Conservation (phyloP, 768 basidiomycete species). For the Serpula lacrymans region DNA sequence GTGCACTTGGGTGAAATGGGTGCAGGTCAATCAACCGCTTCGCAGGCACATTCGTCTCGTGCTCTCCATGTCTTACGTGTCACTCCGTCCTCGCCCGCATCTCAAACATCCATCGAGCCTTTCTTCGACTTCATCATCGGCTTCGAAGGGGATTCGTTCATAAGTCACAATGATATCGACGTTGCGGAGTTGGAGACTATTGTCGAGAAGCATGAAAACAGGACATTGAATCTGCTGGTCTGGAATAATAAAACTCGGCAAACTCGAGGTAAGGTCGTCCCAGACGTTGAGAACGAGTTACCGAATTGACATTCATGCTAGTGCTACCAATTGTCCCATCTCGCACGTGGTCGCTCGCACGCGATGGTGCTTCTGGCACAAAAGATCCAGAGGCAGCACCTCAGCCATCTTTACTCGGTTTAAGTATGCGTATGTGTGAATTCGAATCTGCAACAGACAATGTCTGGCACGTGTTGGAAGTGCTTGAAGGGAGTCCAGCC, state of each 20-base stretch:
- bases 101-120: constrained; percentile 78
- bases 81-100: constrained; percentile 85
- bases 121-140: constrained; percentile 98
- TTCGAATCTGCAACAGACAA: constrained; percentile 86
- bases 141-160: constrained; percentile 65
- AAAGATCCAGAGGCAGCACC: constrained; percentile 39
- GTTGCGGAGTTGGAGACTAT: constrained; percentile 72
- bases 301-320: constrained; percentile 27
- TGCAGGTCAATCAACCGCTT: constrained; percentile 64
- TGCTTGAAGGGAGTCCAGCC: constrained; percentile 93
- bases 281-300: not conserved
- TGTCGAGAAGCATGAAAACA: constrained; percentile 78
- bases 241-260: constrained; percentile 81
- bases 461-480: constrained; percentile 98
- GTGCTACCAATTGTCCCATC: constrained; percentile 86
- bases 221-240: constrained; percentile 64
- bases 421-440: constrained; percentile 91
- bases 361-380: constrained; percentile 34
- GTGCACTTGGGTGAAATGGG: constrained; percentile 46
- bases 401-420: constrained; percentile 88
- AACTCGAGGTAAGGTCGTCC: constrained; percentile 56
- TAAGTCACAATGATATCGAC: constrained; percentile 53
- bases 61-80: constrained; percentile 89
- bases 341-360: constrained; percentile 67
- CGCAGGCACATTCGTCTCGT: constrained; percentile 32